Evolutionary conservation across 2,329 filamentous ascomycete species (phyloP).

Genomic region (Sporothrix variecibatus): DNA sequence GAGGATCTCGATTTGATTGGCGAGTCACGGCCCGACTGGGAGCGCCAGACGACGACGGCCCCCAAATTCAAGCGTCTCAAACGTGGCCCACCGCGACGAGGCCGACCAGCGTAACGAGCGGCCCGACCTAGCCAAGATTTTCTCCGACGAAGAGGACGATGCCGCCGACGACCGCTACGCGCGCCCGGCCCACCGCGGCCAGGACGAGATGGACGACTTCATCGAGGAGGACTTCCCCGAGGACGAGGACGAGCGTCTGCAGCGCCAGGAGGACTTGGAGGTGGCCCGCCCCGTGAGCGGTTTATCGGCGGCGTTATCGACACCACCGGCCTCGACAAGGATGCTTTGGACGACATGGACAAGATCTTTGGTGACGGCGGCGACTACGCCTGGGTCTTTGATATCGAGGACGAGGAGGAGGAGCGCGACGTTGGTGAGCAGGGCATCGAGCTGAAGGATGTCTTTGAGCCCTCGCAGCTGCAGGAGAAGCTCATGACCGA

Average conservation of each 20-base stretch:
- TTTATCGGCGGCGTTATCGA: conserved; percentile 72
- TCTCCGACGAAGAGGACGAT: conserved; percentile 90
- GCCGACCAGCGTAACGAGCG: conserved; percentile 64
- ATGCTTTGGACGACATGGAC: conserved; percentile 92
- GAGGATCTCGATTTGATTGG: conserved; percentile 96
- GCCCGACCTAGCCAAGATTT: conserved; percentile 85
- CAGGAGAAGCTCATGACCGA: conserved; percentile 94
- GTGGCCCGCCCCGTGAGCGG: conserved; percentile 78
- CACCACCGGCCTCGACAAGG: conserved; percentile 83
- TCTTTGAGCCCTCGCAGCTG: conserved; percentile 95
- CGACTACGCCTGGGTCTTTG: conserved; percentile 93
- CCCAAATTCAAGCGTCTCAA: conserved; percentile 96
- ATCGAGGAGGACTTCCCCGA: conserved; percentile 95
- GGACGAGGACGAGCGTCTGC: conserved; percentile 75
- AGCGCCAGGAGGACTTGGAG: conserved; percentile 81
- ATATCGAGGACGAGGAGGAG: conserved; percentile 83
- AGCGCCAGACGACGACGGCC: conserved; percentile 65
- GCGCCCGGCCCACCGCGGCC: conserved; percentile 57
- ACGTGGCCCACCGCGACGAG: conserved; percentile 77
- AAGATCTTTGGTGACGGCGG: conserved; percentile 93
- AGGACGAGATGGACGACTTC: conserved; percentile 89
- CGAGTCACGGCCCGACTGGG: conserved; percentile 71
- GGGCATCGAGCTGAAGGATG: conserved; percentile 89
- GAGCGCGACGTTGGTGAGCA: conserved; percentile 77
- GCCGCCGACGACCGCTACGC: conserved; percentile 58